Evolutionary conservation across 1,284 basidiomycete species (phyloP), one percentile per base, ranked within the genome.

Genomic region (Marasmius tenuissimus): DNA sequence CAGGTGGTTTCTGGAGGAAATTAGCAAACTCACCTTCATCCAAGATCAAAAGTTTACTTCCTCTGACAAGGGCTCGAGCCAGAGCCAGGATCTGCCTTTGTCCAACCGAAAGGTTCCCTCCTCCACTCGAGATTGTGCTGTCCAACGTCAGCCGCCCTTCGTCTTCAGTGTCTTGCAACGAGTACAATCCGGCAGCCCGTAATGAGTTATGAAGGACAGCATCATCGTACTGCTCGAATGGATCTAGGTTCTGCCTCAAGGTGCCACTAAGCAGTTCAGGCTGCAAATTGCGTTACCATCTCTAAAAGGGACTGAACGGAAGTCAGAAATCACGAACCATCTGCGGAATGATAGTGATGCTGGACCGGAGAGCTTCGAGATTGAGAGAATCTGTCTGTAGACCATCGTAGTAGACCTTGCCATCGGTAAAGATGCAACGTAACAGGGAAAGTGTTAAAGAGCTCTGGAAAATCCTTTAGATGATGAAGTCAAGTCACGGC

Each of bases 161-260:
- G 38, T 84, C 82, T 40, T 71, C 73, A 67, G 85, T 81, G 39
- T 64, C 75, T 67, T 85, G 84, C 3, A 86, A 71, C 2, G 83
- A 75, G 67, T 80, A 85, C 2, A 88, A 71, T 1, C 85, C 85
- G 5, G 85, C 79, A 20, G 84, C 75, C 14, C 81, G 79, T 0
- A 89, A 71, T 1, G 86, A 83, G 59, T 76, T 76, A 61, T 86
- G 85, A 54, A 88, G 73, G 3, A 74, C 76, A 0, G 83, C 83
- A 70, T 94, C 92, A 57, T 92, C 89, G 68, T 88, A 81, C 69
- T 89, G 81, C 7, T 81, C 84, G 70, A 93, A 94, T 0, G 92
- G 92, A 68, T 89, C 88, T 9, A 90, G 70, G 68, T 88, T 88
- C 57, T 82, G 73, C 11, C 85, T 77, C 27, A 89, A 71, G 0